These are phyloP conservation scores for Podaxis rugospora DNA, from an alignment of 768 basidiomycete genomes.

Conservation along the genomic window DNA sequence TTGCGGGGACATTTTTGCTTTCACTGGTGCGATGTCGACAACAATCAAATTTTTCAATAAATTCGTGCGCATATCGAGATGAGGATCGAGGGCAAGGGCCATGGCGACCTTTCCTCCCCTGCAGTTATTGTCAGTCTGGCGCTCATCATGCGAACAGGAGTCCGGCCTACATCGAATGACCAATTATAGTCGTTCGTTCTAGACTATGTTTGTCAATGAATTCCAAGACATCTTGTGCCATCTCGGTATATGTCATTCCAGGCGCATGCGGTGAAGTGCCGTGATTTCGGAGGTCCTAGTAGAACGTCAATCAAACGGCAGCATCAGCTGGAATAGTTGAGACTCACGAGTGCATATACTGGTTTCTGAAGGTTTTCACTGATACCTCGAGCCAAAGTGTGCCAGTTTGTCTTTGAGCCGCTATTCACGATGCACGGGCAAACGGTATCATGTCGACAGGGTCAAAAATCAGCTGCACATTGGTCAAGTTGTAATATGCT, in stretches of 20 bases:
- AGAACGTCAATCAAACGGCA: background rate
- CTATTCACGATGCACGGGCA: slow-evolving; percentile 30
- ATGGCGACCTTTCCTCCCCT: slow-evolving; percentile 90
- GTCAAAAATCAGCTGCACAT: background rate
- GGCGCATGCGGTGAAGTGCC: slow-evolving; percentile 73
- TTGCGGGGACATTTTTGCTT: slow-evolving; percentile 49
- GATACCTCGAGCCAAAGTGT: slow-evolving; percentile 74
- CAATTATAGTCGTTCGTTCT: slow-evolving; percentile 68
- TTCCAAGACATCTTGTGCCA: slow-evolving; percentile 74
- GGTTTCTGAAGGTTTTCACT: slow-evolving; percentile 53
- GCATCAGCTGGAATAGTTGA: background rate
- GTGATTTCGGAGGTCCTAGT: slow-evolving; percentile 74
- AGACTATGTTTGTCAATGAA: slow-evolving; percentile 58
- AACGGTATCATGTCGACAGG: background rate
- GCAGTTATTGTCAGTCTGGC: slow-evolving; percentile 3
- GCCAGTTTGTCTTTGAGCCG: slow-evolving; percentile 89
- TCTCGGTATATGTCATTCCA: slow-evolving; percentile 70
- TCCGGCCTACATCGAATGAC: slow-evolving; percentile 80
- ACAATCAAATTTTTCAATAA: slow-evolving; percentile 59
- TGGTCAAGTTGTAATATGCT: slow-evolving; percentile 1
- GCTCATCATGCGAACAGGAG: background rate
- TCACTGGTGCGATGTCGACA: slow-evolving; percentile 78
- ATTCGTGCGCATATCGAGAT: slow-evolving; percentile 31
- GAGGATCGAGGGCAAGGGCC: slow-evolving; percentile 53
- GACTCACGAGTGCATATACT: slow-evolving; percentile 62